These are phyloP conservation scores for Cyclospora cayetanensis DNA, from an alignment of 169 alveolate species.

Conservation along the genomic window DNA sequence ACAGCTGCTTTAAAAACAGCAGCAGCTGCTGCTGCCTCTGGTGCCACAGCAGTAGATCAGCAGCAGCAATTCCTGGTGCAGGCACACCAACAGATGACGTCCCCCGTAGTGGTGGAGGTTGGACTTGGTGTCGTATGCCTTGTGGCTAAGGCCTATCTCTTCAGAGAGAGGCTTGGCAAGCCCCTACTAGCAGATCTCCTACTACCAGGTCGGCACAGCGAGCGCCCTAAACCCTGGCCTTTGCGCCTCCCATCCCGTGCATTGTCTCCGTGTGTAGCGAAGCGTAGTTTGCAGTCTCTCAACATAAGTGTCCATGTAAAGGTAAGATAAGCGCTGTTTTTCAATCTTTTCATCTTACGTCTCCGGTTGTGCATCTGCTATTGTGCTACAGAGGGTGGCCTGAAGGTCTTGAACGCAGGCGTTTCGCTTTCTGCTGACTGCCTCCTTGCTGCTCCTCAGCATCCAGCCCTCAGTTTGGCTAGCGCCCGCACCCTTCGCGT, in stretches of 20 bases:
- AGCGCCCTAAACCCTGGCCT: not conserved
- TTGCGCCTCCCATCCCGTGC: too few species aligned
- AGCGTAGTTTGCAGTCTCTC: too few species aligned
- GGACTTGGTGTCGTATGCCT: not conserved
- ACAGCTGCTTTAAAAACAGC: not conserved
- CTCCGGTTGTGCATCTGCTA: too few species aligned
- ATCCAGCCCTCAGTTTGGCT: not conserved
- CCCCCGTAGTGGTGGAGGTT: not conserved
- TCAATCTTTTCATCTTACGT: too few species aligned
- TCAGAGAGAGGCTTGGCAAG: not conserved
- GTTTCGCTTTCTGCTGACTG: not conserved
- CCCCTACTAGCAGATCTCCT: not conserved
- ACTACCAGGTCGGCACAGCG: not conserved
- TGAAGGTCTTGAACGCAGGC: not conserved
- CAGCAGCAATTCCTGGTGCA: not conserved
- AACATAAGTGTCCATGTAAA: too few species aligned
- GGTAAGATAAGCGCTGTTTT: too few species aligned
- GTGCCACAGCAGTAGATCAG: not conserved
- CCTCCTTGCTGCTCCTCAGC: slow-evolving; percentile 15
- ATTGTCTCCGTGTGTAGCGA: too few species aligned
- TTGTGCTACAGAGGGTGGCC: slow-evolving; percentile 25
- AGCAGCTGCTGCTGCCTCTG: not conserved
- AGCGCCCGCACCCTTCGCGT: not conserved
- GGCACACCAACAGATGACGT: not conserved
- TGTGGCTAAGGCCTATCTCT: not conserved